phyloP scores from a whole-genome alignment of 1,284 basidiomycete species.

The Phellinidium pouzarii region DNA sequence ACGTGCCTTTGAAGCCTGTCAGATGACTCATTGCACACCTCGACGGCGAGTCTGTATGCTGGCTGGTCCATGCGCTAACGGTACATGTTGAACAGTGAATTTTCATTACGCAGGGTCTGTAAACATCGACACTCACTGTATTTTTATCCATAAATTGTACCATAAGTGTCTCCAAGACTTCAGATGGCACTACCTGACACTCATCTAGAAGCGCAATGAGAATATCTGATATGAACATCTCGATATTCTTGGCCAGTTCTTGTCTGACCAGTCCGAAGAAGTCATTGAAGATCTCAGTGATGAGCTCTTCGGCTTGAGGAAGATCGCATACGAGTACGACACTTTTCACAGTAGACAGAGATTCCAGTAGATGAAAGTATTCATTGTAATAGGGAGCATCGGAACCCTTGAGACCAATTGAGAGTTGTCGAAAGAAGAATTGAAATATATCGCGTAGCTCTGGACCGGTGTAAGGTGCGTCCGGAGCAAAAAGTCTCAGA shows the following conservation, averaged over 20 bases:
- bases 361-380: conserved; percentile 91
- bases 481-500: conserved; percentile 90
- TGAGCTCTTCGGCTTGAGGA: conserved; percentile 79
- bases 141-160: conserved; percentile 78
- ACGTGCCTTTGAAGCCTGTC: conserved; percentile 89
- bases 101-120: background rate
- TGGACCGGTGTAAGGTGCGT: conserved; percentile 87
- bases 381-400: conserved; percentile 77
- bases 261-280: conserved; percentile 77
- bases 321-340: conserved; percentile 92
- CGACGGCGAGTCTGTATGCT: conserved; percentile 79
- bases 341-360: conserved; percentile 89
- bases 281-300: conserved; percentile 77
- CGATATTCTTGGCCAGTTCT: conserved; percentile 84
- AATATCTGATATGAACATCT: conserved; percentile 85
- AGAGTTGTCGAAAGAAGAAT: conserved; percentile 87
- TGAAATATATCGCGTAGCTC: conserved; percentile 93
- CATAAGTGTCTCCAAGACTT: conserved; percentile 79
- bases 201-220: conserved; percentile 89
- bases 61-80: conserved; percentile 65
- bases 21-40: conserved; percentile 78
- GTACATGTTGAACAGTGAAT: conserved; percentile 11
- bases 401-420: conserved; percentile 63
- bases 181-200: conserved; percentile 61
- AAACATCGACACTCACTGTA: conserved; percentile 5